Evolutionary conservation across 2,329 filamentous ascomycete genomes (phyloP).

Genomic region (Curvularia eragrostidis): DNA sequence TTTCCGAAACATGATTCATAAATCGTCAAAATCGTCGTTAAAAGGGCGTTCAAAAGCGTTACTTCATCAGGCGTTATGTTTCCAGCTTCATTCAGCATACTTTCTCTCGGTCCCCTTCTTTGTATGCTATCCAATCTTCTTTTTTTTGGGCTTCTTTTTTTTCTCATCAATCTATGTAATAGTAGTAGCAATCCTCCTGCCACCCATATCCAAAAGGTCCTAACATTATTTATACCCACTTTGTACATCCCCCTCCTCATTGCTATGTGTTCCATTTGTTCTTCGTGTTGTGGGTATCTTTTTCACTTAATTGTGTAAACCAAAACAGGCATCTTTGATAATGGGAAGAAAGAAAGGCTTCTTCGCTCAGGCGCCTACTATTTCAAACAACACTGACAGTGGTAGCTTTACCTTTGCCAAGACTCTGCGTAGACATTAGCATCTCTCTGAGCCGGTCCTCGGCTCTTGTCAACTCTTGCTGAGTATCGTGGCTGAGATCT

Average conservation of each 20-base stretch:
- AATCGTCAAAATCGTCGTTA: too few relatives aligned
- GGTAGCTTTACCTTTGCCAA: slow-evolving; percentile 40
- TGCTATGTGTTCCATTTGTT: not conserved
- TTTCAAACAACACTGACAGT: slow-evolving; percentile 30
- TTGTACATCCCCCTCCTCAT: not conserved
- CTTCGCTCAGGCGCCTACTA: not conserved
- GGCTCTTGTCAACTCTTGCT: slow-evolving; percentile 40
- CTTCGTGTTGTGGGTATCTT: not conserved
- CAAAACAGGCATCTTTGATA: not conserved
- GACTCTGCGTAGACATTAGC: slow-evolving; percentile 34
- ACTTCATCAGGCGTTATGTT: too few relatives aligned
- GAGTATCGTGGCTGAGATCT: slow-evolving; percentile 21
- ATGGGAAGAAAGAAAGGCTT: not conserved
- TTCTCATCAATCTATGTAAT: not conserved
- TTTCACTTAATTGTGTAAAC: not conserved
- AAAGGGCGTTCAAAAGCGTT: too few relatives aligned
- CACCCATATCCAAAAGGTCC: not conserved
- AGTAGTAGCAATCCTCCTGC: not conserved
- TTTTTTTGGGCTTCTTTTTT: not conserved
- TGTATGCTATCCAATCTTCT: too few relatives aligned
- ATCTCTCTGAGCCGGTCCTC: slow-evolving; percentile 43
- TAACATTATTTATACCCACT: not conserved
- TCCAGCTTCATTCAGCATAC: not conserved
- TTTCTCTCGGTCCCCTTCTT: too few relatives aligned
- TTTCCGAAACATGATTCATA: too few relatives aligned